A percentile compares a stretch with the other conserved stretches of the same genome.
Conservation (phyloP, 108 stramenopile genomes). For the Skeletonema tropicum region DNA sequence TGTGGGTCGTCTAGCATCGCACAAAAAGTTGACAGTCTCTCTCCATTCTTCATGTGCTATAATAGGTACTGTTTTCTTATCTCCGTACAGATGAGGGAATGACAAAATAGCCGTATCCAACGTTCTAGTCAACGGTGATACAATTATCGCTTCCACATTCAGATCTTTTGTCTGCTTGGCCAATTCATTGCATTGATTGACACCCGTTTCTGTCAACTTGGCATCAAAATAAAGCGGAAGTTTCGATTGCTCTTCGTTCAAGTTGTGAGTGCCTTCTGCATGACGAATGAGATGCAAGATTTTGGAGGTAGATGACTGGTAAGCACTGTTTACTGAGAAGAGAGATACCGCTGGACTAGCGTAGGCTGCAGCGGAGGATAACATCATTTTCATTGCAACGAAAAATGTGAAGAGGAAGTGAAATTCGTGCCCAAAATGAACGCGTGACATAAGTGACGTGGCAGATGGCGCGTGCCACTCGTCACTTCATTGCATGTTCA, state of each 20-base stretch:
- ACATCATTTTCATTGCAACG: not conserved
- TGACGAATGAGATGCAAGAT: conserved; percentile 54
- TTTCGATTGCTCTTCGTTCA: conserved; percentile 29
- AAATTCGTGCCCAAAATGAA: too few relatives aligned
- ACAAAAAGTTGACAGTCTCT: conserved; percentile 52
- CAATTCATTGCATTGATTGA: conserved; percentile 37
- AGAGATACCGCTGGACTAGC: not conserved
- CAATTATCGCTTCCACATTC: conserved; percentile 43
- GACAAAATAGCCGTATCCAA: conserved; percentile 46
- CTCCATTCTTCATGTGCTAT: conserved; percentile 54
- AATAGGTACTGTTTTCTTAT: conserved; percentile 25
- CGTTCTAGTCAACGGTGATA: conserved; percentile 50
- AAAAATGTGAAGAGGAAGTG: too few relatives aligned
- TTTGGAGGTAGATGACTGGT: conserved; percentile 30
- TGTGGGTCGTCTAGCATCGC: conserved; percentile 38
- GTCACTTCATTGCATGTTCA: too few relatives aligned
- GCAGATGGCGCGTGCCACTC: too few relatives aligned
- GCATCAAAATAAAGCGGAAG: conserved; percentile 42
- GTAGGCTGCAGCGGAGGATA: not conserved
- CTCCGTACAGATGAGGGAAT: conserved; percentile 36
- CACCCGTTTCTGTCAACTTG: conserved; percentile 26
- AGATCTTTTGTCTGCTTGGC: conserved; percentile 22
- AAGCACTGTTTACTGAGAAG: not conserved
- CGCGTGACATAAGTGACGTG: too few relatives aligned
- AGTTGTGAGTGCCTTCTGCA: conserved; percentile 51